These are phyloP conservation scores for Saccharomycopsis fodiens DNA, from an alignment of 805 yeast genomes.

Conservation along the genomic window DNA sequence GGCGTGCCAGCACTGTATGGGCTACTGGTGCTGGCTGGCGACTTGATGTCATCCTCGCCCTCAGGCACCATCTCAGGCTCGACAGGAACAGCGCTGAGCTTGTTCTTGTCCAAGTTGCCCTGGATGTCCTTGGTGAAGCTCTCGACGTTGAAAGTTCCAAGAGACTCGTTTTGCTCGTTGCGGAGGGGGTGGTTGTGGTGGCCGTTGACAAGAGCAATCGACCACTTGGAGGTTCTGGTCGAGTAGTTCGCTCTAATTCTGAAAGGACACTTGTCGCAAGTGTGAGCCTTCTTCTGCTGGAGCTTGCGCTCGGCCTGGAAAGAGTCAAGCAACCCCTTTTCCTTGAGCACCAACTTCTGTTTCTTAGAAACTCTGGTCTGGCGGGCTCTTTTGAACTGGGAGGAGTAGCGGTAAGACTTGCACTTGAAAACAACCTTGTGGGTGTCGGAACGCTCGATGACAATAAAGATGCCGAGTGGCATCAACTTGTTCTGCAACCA, in stretches of 20 bases:
- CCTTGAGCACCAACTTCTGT: slow-evolving; percentile 21
- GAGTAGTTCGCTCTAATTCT: slow-evolving; percentile 58
- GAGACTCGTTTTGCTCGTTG: slow-evolving; percentile 3
- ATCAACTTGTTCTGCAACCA: slow-evolving; percentile 19
- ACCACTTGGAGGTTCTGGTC: slow-evolving; percentile 45
- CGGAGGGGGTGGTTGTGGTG: slow-evolving; percentile 47
- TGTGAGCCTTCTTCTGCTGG: slow-evolving; percentile 17
- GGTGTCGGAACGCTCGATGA: slow-evolving; percentile 29
- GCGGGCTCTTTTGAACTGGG: slow-evolving; percentile 16
- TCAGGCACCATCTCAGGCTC: slow-evolving; percentile 17
- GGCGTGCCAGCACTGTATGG: not conserved
- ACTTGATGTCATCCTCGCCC: not conserved
- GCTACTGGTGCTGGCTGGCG: not conserved
- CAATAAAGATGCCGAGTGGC: slow-evolving; percentile 22
- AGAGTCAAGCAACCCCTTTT: slow-evolving; percentile 21
- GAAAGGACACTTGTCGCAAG: slow-evolving; percentile 44
- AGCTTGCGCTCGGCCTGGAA: slow-evolving; percentile 18
- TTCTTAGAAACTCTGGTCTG: slow-evolving; percentile 21
- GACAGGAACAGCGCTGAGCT: slow-evolving; percentile 3
- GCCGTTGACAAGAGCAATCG: slow-evolving; percentile 52
- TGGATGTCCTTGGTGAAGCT: slow-evolving; percentile 17
- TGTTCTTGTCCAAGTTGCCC: slow-evolving; percentile 14
- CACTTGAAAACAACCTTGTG: slow-evolving; percentile 29
- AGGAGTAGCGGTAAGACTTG: slow-evolving; percentile 21
- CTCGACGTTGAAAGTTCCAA: slow-evolving; percentile 14